phyloP scores from a whole-genome alignment of 176 grass and related monocot species.

The Oryza australiensis region DNA sequence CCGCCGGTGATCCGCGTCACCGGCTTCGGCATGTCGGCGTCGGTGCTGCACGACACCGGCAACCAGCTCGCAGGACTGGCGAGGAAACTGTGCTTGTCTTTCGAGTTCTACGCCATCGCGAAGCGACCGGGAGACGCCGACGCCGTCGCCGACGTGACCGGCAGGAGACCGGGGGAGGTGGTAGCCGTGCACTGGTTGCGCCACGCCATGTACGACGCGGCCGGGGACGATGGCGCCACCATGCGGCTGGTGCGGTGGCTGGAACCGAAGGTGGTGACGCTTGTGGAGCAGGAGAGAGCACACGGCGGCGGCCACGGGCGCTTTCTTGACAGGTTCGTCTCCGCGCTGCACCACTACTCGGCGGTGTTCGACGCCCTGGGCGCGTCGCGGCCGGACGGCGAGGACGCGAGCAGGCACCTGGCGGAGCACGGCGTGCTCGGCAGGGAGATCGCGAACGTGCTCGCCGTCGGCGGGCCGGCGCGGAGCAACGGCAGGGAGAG shows the following conservation, averaged over 20 bases:
- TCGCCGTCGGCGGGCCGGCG: constrained; percentile 54
- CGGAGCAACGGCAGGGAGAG: constrained; percentile 28
- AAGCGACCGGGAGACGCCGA: constrained; percentile 42
- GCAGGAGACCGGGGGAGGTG: constrained; percentile 35
- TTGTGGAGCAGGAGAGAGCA: constrained; percentile 59
- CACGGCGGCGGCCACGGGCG: constrained; percentile 5
- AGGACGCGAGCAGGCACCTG: constrained; percentile 54
- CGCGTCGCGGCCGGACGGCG: constrained; percentile 32
- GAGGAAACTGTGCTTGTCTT: constrained; percentile 47
- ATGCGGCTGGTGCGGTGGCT: constrained; percentile 51
- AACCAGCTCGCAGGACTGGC: constrained; percentile 54
- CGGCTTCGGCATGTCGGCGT: constrained; percentile 42
- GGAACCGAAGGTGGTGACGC: constrained; percentile 46
- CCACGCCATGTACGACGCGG: constrained; percentile 57
- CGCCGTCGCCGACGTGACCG: constrained; percentile 18
- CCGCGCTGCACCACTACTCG: constrained; percentile 59
- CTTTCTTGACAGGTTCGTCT: constrained; percentile 64
- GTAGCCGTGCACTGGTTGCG: constrained; percentile 63
- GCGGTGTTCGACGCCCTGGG: constrained; percentile 58
- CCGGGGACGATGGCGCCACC: constrained; percentile 39
- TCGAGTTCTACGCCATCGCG: constrained; percentile 58
- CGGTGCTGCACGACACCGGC: constrained; percentile 45
- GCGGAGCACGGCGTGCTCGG: constrained; percentile 49
- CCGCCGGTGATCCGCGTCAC: constrained; percentile 50
- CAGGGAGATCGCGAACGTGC: constrained; percentile 56